Evolutionary conservation across 2,329 filamentous ascomycete genomes (phyloP), one percentile per base, ranked within the genome.

Genomic region (Clarireedia monteithiana): DNA sequence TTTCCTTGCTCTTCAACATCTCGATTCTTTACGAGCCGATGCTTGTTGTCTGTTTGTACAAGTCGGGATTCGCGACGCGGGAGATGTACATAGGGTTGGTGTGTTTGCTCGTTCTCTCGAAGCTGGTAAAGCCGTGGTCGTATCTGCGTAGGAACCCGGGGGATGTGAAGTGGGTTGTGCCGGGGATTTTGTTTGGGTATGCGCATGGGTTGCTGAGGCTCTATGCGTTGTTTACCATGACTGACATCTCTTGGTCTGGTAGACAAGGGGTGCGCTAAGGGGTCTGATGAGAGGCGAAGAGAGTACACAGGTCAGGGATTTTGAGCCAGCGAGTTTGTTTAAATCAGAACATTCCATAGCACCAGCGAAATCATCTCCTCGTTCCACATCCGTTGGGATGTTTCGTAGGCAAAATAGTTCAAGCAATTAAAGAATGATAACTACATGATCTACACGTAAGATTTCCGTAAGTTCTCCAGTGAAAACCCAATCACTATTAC

Each of bases 1-100:
- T 81, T 40, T 74, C 75, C 0, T 74, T 73, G 0, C 70, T 83
- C 27, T 66, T 79, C 59, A 84, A 84, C 60, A 80, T 83, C 58
- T 77, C 82, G 0, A 54, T 81, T 1, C 23, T 82, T 46, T 76
- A 75, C 60, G 83, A 86, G 60, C 51, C 64, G 0, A 56, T 69
- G 0, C 65, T 84, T 1, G 47, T 0, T 75, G 75, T 51, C 27
- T 20, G 27, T 2, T 34, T 56, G 4, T 34, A 39, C 30, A 27
- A 39, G 9, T 56, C 53, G 1, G 39, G 42, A 1, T 50, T 34
- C 5, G 42, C 17, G 12, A 23, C 42, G 5, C 2, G 12, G 12
- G 17, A 12, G 3, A 7, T 6, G 17, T 46, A 24, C 12, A 3
- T 23, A 1, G 17, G 23, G 17, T 46, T 46, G 42, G 6, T 46